phyloP scores from a whole-genome alignment of 2,329 filamentous ascomycete genomes.

The Rachicladosporium sp. region DNA sequence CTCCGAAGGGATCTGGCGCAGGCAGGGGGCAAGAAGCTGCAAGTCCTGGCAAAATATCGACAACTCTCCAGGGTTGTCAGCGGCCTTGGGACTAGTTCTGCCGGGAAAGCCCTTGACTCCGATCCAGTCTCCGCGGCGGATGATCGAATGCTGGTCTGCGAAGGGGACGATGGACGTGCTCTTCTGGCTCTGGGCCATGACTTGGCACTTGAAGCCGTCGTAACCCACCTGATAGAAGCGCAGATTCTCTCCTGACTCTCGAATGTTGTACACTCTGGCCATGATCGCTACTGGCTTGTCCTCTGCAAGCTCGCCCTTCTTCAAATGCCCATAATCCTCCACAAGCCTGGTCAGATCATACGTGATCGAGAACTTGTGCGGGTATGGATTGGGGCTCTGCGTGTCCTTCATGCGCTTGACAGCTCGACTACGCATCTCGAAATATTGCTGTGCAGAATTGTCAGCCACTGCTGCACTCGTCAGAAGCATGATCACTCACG shows the following conservation, averaged over 20 bases:
- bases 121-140: constrained; percentile 86
- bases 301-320: constrained; percentile 74
- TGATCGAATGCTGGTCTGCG: constrained; percentile 75
- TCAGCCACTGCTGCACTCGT: background rate
- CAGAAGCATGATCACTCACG: constrained; percentile 32
- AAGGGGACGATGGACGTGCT: constrained; percentile 59
- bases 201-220: constrained; percentile 68
- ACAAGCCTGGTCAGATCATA: constrained; percentile 73
- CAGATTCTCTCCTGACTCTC: constrained; percentile 69
- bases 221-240: constrained; percentile 80
- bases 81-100: constrained; percentile 71
- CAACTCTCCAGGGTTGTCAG: constrained; percentile 64
- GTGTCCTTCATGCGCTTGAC: constrained; percentile 65
- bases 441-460: constrained; percentile 57
- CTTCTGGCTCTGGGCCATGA: constrained; percentile 83
- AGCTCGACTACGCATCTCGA: constrained; percentile 80
- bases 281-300: constrained; percentile 66
- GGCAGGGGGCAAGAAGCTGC: constrained; percentile 73
- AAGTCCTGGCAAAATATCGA: constrained; percentile 87
- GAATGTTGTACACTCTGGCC: constrained; percentile 81
- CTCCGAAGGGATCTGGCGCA: constrained; percentile 81
- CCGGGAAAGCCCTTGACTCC: constrained; percentile 76
- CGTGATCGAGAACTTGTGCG: constrained; percentile 83
- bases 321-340: constrained; percentile 64
- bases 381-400: constrained; percentile 65